Conservation (phyloP, 805 yeast species). For the Huiozyma sinensis region DNA sequence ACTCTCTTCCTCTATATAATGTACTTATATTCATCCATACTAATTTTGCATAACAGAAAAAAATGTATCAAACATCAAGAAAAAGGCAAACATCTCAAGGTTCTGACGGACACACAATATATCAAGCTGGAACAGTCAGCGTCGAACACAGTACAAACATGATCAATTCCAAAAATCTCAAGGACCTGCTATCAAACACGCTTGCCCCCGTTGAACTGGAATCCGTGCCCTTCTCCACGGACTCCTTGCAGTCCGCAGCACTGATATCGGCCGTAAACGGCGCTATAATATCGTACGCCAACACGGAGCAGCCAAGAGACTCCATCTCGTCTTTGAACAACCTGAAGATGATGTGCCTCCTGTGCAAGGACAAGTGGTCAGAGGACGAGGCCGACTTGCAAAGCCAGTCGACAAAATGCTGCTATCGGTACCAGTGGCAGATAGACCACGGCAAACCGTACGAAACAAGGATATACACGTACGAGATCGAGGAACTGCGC, state of each 20-base stretch:
- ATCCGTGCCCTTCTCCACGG: conserved; percentile 9
- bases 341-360: conserved; percentile 25
- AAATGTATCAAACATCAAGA: no score
- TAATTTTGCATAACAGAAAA: no score
- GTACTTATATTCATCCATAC: no score
- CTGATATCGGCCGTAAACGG: conserved; percentile 21
- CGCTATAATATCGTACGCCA: conserved; percentile 21
- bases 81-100: no score
- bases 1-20: no score
- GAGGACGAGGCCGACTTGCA: conserved; percentile 17
- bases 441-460: conserved; percentile 2
- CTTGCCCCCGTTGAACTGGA: conserved; percentile 13
- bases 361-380: conserved; percentile 26
- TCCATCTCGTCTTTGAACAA: conserved; percentile 13
- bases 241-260: conserved; percentile 18
- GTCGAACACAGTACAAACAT: conserved; percentile 5
- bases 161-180: conserved; percentile 18
- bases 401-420: conserved; percentile 8
- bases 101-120: no score
- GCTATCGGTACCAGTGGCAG: conserved; percentile 8
- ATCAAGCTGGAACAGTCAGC: neutral
- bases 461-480: conserved; percentile 20
- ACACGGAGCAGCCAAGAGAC: conserved; percentile 1
- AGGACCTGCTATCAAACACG: conserved; percentile 10
- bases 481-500: conserved; percentile 26